These are phyloP conservation scores for Stygiomarasmius scandens DNA, from an alignment of 1,284 basidiomycete genomes.

Conservation along the genomic window DNA sequence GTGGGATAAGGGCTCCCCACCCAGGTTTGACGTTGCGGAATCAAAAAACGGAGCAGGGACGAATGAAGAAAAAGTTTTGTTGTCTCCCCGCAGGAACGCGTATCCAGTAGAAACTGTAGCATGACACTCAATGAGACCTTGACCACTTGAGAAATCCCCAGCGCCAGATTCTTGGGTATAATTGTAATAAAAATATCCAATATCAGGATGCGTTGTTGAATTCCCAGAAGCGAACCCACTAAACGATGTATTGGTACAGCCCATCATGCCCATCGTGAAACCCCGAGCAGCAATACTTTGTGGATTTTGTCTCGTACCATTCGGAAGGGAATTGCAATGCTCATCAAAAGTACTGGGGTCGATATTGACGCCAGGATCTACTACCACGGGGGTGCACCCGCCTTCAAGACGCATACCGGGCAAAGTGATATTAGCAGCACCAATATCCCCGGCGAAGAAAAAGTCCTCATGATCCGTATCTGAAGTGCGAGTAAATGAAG, in stretches of 20 bases:
- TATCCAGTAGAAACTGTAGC: neutral
- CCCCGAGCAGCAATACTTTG: too few species aligned
- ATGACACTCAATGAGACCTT: neutral
- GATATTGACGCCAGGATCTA: too few species aligned
- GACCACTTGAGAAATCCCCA: neutral
- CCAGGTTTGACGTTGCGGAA: neutral
- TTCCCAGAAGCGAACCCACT: neutral
- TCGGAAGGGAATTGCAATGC: neutral
- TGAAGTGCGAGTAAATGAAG: neutral
- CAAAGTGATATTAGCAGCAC: constrained; percentile 12
- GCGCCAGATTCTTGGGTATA: neutral
- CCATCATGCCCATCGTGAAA: too few species aligned
- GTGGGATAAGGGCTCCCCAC: neutral
- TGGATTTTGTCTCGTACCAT: neutral
- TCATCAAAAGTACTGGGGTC: neutral
- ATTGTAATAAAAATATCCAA: neutral
- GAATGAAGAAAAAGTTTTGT: neutral
- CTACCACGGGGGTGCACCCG: constrained; percentile 4
- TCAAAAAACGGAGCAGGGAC: neutral
- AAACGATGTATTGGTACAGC: neutral
- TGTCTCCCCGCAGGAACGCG: neutral
- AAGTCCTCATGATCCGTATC: constrained; percentile 17
- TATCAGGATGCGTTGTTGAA: neutral
- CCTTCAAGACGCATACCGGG: constrained; percentile 20
- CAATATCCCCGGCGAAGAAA: constrained; percentile 20